Conservation (phyloP, 768 basidiomycete genomes). For the Auricularia cornea region DNA sequence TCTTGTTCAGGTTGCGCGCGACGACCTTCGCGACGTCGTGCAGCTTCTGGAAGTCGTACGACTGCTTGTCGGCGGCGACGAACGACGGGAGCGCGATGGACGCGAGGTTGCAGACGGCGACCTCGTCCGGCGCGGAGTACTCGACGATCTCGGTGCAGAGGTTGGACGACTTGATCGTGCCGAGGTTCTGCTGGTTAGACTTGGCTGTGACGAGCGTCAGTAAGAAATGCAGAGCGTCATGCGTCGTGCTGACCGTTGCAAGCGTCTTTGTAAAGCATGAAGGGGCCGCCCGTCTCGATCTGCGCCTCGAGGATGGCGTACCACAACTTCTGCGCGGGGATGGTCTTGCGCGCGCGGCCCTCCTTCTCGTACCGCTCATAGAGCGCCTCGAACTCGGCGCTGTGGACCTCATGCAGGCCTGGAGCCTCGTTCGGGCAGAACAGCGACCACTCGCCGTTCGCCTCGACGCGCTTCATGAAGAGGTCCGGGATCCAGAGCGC, state of each 20-base stretch:
- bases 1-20: constrained; percentile 83
- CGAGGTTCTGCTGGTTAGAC: constrained; percentile 97
- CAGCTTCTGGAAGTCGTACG: constrained; percentile 89
- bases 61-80: constrained; percentile 35
- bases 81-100: constrained; percentile 93
- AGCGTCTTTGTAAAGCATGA: constrained; percentile 98
- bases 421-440: constrained; percentile 98
- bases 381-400: constrained; percentile 80
- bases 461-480: constrained; percentile 97
- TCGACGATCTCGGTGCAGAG: constrained; percentile 99
- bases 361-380: constrained; percentile 86
- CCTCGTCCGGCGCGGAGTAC: constrained; percentile 95
- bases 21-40: constrained; percentile 94
- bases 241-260: constrained; percentile 77
- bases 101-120: constrained; percentile 96
- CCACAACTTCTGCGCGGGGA: constrained; percentile 97
- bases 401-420: constrained; percentile 77
- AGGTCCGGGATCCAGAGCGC: constrained; percentile 97
- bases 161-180: constrained; percentile 98
- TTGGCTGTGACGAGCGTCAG: constrained; percentile 47
- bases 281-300: constrained; percentile 97
- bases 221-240: not conserved
- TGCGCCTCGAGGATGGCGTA: constrained; percentile 95
- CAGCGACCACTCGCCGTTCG: constrained; percentile 83
- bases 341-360: constrained; percentile 71